A percentile compares a stretch with the other conserved stretches of the same genome.
Conservation (phyloP, 2,329 filamentous ascomycete species). For the Pseudogymnoascus sp. region DNA sequence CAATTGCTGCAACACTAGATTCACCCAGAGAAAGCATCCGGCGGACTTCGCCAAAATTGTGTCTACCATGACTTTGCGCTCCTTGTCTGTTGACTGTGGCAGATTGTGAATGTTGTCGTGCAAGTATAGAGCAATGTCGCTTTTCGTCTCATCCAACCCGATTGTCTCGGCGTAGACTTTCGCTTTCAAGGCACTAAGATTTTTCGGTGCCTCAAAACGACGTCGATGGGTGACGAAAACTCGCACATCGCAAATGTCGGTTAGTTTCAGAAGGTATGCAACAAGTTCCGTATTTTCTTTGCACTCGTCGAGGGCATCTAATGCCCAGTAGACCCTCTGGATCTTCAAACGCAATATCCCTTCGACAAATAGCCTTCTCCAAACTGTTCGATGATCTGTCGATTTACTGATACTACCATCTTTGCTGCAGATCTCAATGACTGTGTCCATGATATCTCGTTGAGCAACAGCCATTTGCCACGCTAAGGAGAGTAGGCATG, state of each 20-base stretch:
- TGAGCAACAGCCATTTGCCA: neutral
- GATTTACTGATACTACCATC: neutral
- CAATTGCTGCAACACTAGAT: slow-evolving; percentile 29
- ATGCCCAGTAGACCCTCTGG: neutral
- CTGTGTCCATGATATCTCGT: neutral
- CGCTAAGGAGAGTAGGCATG: neutral
- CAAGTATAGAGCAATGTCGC: neutral
- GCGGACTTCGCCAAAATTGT: slow-evolving; percentile 25
- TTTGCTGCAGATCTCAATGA: neutral
- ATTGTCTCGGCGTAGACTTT: neutral
- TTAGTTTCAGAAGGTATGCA: neutral
- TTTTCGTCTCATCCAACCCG: neutral
- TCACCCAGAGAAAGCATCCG: slow-evolving; percentile 30
- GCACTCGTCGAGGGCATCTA: neutral
- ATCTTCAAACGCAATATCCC: neutral
- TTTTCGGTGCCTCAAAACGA: neutral
- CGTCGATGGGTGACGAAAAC: neutral
- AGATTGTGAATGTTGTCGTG: neutral
- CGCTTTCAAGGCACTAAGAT: neutral
- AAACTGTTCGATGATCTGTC: neutral
- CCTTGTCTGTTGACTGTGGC: neutral
- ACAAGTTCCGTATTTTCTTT: neutral
- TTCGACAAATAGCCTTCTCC: neutral
- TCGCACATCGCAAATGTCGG: neutral
- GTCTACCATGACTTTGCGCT: slow-evolving; percentile 13